Conservation (phyloP, 2,329 filamentous ascomycete genomes). For the Uncinocarpus reesii region DNA sequence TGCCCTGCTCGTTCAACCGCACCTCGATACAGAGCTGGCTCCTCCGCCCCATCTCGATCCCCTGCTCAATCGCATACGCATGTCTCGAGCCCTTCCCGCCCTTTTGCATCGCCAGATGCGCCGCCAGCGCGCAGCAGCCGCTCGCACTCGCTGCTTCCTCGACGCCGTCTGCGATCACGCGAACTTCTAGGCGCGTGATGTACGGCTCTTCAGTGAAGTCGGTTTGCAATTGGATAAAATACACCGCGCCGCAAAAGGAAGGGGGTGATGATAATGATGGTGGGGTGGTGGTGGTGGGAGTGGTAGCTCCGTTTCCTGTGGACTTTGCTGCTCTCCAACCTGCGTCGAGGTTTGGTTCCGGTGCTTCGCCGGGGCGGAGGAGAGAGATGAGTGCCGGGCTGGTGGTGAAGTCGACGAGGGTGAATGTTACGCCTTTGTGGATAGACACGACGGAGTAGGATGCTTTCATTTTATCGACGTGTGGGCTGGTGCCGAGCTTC, state of each 20-base stretch:
- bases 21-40: conserved; percentile 43
- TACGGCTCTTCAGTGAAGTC: conserved; percentile 22
- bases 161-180: conserved; percentile 24
- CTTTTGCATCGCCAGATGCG: conserved; percentile 38
- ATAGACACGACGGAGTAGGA: conserved; percentile 49
- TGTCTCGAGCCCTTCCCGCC: conserved; percentile 24
- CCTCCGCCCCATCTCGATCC: conserved; percentile 43
- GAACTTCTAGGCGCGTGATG: conserved; percentile 24
- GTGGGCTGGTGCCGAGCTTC: conserved; percentile 20
- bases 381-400: conserved; percentile 20
- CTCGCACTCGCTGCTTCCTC: conserved; percentile 46
- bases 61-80: conserved; percentile 39
- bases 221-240: conserved; percentile 23
- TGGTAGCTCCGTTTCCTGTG: too few relatives aligned
- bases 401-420: conserved; percentile 25
- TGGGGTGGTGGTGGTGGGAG: too few relatives aligned
- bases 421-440: conserved; percentile 58
- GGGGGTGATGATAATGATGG: not conserved
- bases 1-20: conserved; percentile 28
- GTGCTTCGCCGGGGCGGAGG: conserved; percentile 21
- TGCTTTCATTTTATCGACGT: conserved; percentile 22
- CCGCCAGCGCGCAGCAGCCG: conserved; percentile 40
- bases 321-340: conserved; percentile 19
- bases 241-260: conserved; percentile 22
- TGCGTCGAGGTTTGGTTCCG: conserved; percentile 23